Evolutionary conservation across 768 basidiomycete species (phyloP), one percentile per base, ranked within the genome.

Genomic region (Boletus rubropictus): DNA sequence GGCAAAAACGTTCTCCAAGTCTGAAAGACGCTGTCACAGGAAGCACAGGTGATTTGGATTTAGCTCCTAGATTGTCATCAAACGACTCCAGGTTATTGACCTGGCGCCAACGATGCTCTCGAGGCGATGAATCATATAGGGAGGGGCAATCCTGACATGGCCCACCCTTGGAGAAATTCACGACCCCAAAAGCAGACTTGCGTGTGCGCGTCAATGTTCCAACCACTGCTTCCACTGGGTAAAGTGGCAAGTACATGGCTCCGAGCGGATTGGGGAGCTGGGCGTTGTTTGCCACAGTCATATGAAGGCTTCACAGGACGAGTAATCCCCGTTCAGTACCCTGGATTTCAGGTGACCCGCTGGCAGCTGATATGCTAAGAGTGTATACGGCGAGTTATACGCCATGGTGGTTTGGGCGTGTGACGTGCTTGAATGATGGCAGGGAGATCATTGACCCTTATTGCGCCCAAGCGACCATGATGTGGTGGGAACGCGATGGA

Each of bases 261-360:
- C 42, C n/a, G 10, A 17, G 17, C 12, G 28, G 21, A 46, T 36
- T 54, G 51, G 42, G 38, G 34, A 20, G 44, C 34, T 14, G 33
- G 42, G 43, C 31, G 20, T 50, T 41, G 41, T 39, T 54, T 32
- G 46, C 49, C 61, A 62, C 50, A 49, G 35, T 51, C 24, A 55
- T 55, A 51, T 54, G 56, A 37, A 52, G 45, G 52, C 33, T 45
- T 52, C 43, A 62, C 46, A 44, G 33, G 56, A 56, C 36, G 53
- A 52, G 63, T 64, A 64, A 65, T 64, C 63, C 63, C 63, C 63
- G 62, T 48, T 44, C 10, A 2, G n/a, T 24, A 51, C 60, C 62
- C 62, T 63, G 62, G 59, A 58, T 53, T 56, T 64, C 37, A 53
- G 53, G 24, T 39, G 50, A 48, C 36, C 34, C 47, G 45, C 31